Evolutionary conservation across 495 filamentous ascomycete genomes (phyloP).

Genomic region (Cladorrhinum samala): DNA sequence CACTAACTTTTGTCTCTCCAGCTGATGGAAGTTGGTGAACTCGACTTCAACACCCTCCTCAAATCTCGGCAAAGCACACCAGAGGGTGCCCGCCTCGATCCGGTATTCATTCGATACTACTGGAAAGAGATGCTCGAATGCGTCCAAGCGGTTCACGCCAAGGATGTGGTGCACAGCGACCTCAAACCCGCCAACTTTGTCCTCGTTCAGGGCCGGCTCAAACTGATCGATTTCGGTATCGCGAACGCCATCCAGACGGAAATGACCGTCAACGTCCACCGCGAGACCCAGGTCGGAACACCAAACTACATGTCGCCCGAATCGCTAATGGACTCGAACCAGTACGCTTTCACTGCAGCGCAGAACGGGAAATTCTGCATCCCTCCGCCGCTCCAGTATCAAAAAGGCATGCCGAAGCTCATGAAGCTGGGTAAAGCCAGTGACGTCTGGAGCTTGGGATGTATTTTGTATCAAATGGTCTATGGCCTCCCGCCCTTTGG

Average conservation of each 20-base stretch:
- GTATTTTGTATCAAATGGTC: conserved; percentile 95
- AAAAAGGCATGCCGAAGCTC: conserved; percentile 56
- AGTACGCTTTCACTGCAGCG: conserved; percentile 32
- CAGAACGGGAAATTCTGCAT: conserved; percentile 44
- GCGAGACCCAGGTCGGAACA: conserved; percentile 89
- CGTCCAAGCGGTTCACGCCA: conserved; percentile 76
- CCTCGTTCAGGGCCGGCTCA: conserved; percentile 74
- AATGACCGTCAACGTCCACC: conserved; percentile 94
- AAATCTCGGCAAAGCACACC: conserved; percentile 58
- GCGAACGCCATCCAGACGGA: conserved; percentile 91
- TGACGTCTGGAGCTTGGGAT: conserved; percentile 94
- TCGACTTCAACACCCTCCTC: conserved; percentile 87
- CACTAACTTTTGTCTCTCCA: too few species aligned
- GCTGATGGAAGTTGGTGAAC: conserved; percentile 98
- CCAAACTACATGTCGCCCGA: conserved; percentile 99
- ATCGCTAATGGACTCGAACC: conserved; percentile 82
- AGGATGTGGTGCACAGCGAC: conserved; percentile 92
- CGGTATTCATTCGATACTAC: conserved; percentile 88
- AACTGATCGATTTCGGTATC: conserved; percentile 94
- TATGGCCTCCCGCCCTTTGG: conserved; percentile 91
- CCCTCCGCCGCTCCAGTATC: conserved; percentile 25
- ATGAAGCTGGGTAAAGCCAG: conserved; percentile 95
- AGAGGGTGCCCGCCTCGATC: conserved; percentile 72
- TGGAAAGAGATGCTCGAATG: conserved; percentile 99
- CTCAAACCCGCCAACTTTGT: conserved; percentile 95